These are phyloP conservation scores for Salix caprea DNA, from an alignment of 345 rosid species.

Conservation along the genomic window DNA sequence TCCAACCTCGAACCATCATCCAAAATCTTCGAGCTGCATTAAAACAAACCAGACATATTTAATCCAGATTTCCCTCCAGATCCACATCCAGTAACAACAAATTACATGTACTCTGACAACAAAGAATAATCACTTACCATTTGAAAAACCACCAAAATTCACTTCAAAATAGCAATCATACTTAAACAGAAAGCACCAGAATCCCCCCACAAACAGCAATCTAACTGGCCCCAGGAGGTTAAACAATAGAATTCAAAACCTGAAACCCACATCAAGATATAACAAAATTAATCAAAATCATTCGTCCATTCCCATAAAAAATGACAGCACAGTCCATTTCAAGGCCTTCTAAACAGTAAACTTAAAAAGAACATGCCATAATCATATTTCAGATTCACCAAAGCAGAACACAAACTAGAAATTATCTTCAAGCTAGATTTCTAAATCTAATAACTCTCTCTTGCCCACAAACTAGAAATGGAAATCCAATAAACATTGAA, in stretches of 20 bases:
- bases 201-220: not conserved
- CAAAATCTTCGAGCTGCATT: slow-evolving; percentile 18
- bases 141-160: slow-evolving; percentile 1
- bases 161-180: not conserved
- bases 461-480: not conserved
- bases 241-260: slow-evolving; percentile 7
- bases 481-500: not conserved
- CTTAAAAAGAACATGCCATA: not conserved
- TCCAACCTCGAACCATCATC: slow-evolving; percentile 4
- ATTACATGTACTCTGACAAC: not conserved
- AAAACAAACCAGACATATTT: not conserved
- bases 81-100: not conserved
- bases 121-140: slow-evolving; percentile 10
- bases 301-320: not conserved
- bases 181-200: not conserved
- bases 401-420: not conserved
- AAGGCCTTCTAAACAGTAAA: not conserved
- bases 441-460: not conserved
- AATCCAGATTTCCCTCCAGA: not conserved
- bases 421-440: not conserved
- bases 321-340: not conserved
- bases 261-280: not conserved
- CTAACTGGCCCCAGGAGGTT: not conserved
- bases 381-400: not conserved
- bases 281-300: not conserved